phyloP scores from a whole-genome alignment of 148 eudicot species.

The Pouteria glomerata region DNA sequence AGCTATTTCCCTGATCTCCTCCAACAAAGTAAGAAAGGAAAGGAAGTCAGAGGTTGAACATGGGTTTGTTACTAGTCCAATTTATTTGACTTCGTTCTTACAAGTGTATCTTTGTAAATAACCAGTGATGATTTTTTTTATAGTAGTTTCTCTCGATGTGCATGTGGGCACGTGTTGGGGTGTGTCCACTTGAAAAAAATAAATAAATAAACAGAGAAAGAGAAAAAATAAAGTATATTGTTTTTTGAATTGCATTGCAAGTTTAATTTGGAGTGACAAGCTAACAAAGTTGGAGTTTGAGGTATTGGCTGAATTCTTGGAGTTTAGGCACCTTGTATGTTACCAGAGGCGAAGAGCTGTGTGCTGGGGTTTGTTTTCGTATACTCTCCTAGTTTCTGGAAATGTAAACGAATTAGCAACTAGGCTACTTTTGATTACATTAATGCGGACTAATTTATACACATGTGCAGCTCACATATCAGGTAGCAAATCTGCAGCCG shows the following conservation, averaged over 20 bases:
- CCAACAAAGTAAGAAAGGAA: neutral
- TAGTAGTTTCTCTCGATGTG: neutral
- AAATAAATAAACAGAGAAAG: too few species aligned
- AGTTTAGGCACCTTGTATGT: neutral
- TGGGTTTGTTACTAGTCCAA: neutral
- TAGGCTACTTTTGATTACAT: neutral
- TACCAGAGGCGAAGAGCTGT: neutral
- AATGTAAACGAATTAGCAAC: neutral
- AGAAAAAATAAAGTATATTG: too few species aligned
- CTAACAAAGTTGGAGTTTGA: neutral
- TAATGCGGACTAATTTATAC: neutral
- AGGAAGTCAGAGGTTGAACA: neutral
- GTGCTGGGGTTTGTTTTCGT: neutral
- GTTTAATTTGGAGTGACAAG: neutral
- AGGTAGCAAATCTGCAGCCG: slow-evolving; percentile 28
- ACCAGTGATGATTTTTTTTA: too few species aligned
- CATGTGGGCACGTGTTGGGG: neutral
- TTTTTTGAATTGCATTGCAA: neutral
- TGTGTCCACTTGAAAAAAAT: neutral
- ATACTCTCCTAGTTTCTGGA: neutral
- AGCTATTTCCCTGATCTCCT: neutral
- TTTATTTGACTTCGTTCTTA: too few species aligned
- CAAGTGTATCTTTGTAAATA: too few species aligned
- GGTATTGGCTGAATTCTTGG: neutral
- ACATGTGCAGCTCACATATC: slow-evolving; percentile 50